Conservation (phyloP, 2,329 filamentous ascomycete species). For the Fusarium papillatum region DNA sequence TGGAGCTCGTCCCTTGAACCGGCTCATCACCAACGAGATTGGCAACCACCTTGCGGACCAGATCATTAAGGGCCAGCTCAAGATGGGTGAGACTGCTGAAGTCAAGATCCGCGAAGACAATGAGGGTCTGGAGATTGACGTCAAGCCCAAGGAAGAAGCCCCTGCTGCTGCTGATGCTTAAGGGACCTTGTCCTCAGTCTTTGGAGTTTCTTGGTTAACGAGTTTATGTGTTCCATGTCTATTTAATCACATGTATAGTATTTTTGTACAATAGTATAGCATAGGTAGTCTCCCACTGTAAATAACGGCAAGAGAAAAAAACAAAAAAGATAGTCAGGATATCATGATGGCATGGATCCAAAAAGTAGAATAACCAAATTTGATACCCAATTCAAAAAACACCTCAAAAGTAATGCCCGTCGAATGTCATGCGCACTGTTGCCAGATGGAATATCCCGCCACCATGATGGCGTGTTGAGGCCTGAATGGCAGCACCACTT, state of each 20-base stretch:
- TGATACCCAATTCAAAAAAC: conserved; percentile 19
- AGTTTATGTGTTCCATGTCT: conserved; percentile 42
- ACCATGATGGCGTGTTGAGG: conserved; percentile 2
- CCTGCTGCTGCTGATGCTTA: not conserved
- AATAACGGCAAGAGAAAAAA: conserved; percentile 1
- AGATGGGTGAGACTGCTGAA: conserved; percentile 79
- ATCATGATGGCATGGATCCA: conserved; percentile 9
- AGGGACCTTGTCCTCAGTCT: not conserved
- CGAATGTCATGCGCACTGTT: not conserved
- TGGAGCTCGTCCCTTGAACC: conserved; percentile 90
- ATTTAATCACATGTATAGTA: conserved; percentile 3
- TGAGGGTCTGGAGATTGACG: conserved; percentile 66
- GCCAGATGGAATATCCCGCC: not conserved
- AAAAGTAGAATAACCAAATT: conserved; percentile 20
- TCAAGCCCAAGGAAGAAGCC: conserved; percentile 33
- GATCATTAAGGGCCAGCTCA: conserved; percentile 89
- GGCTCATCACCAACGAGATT: conserved; percentile 91
- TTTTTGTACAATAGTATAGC: conserved; percentile 12
- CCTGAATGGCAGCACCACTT: conserved; percentile 1
- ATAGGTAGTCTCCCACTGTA: conserved; percentile 15
- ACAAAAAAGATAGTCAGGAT: not conserved
- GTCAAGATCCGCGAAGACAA: conserved; percentile 77
- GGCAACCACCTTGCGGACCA: conserved; percentile 90
- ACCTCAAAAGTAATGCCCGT: not conserved
- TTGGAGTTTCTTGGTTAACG: conserved; percentile 22